Base-by-base conservation (phyloP, 371 early-diverging fungal genomes). In the Lichtheimia hyalospora region DNA sequence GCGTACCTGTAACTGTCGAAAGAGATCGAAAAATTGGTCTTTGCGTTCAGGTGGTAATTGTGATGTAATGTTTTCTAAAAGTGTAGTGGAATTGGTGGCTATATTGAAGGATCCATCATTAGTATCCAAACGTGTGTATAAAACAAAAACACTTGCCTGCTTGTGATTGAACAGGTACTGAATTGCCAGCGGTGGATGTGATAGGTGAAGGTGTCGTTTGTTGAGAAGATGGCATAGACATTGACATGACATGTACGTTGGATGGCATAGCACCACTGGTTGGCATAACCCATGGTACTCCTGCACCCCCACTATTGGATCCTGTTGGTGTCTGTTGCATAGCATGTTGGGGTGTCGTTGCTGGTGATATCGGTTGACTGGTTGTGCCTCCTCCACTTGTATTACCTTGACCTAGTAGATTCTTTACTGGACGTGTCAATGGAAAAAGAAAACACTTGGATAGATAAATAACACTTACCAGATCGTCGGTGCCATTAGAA, bases 41-140 rank as follows among this genome's bases (percentile, higher is more conserved):
- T 67, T 69, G 24, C 74, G 59, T 24, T 77, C 77, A 15, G 70
- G 70, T 6, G 74, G 64, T 48, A 77, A 40, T 53, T 73, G 69
- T 15, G 72, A 57, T 8, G 71, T 77, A 24, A 77, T 56, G 51
- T 67, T 70, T 20, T 77, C 77, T 7, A 77, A 48, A 15, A 77
- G 54, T 18, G 77, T 77, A 55, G 59, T 59, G 43, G 59, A 50
- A 41, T 25, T 50, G 24, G 14, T 46, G 0, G 46, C 46, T 46
- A 46, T 46, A 18, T 5, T n/a, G n/a, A 16, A 1, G 0, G 10
- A 34, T 34, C 34, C 34, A 34, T 34, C 34, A 34, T 34, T 34
- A 34, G 34, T 10, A 34, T 28, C 28, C 28, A 28, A 28, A 8
- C 10, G 8, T 5, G 8, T 27, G 7, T 7, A 27, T 7, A 3